Base-by-base conservation (phyloP, 2,329 filamentous ascomycete species). In the Penicillium sp. region DNA sequence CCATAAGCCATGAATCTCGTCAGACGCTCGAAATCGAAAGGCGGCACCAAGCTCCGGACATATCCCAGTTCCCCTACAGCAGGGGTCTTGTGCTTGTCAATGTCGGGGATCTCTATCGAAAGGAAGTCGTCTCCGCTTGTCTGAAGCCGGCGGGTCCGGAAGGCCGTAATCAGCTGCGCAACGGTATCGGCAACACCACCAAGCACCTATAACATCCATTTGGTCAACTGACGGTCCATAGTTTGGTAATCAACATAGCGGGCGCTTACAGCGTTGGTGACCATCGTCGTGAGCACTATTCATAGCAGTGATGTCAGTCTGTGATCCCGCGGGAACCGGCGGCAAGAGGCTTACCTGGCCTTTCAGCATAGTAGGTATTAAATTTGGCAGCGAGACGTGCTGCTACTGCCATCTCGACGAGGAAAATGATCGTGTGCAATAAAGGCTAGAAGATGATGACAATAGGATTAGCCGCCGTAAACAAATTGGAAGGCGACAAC, bases 1-100 rank as follows among this genome's bases (percentile, higher is more conserved):
- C 92, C 92, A 75, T 97, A 99, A 6, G 90, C 89, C 91, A 97
- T 97, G 80, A 97, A 99, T 48, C 94, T 84, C 1, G 91, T 93
- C 62, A 97, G 81, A 49, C 94, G 87, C 78, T 97, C 94, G 69
- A 97, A 97, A 77, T 99, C 93, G 71, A 99, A 97, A 0, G 91
- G 87, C 3, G 91, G 89, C 29, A 92, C 90, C 0, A 89, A 82
- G 12, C 74, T 70, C 66, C 82, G 85, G 19, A 77, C 76, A 56
- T 87, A 84, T 52, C 92, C 86, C 45, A 91, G 77, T 43, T 93
- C 90, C 50, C 81, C 80, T 42, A 82, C 68, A 76, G 85, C 77
- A 71, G 82, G 84, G 0, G 89, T 86, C 70, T 89, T 89, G 78
- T 93, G 91, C 73, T 86, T 87, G 76, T 94, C 89, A 48, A 96